Base-by-base conservation (phyloP, 306 rosid species). In the Malus asiatica region DNA sequence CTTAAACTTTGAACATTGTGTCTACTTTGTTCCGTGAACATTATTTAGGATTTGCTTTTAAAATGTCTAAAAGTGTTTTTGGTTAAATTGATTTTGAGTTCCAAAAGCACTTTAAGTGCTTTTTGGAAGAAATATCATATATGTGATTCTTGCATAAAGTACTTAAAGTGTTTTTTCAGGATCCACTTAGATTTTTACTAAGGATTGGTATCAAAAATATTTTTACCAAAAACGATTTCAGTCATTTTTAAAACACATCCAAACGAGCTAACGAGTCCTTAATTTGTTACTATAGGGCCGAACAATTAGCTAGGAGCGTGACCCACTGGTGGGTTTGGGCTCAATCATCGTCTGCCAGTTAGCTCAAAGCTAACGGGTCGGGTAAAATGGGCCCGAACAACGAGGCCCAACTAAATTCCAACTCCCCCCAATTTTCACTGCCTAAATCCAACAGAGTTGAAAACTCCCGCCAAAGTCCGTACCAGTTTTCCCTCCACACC, bases 141-240 rank as follows among this genome's bases (percentile, higher is more conserved):
- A 33, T 33, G 2, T 33, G 38, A 7, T 33, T 33, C 8, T 33
- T 6, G 2, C 38, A 33, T 0, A 0, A 33, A 33, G 8, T 0
- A 33, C 38, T 33, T 33, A 33, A 33, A 33, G 8, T 33, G 1
- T 0, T 33, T 33, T 35, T 35, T 0, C 8, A 35, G 0, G 8
- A 35, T 35, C 8, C 40, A 6, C 40, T 35, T 35, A 0, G 8
- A 35, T 35, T 35, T 35, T 35, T 35, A 35, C 8, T 35, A 35
- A 35, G 0, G 0, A 35, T 35, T 35, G 40, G 8, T 35, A 35
- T 35, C 8, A 35, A 35, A 5, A 6, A 35, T 0, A 35, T 35
- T 35, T 35, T 35, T 35, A 35, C 2, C 0, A 35, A 6, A 6
- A 35, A 0, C 0, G 0, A 0, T 6, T 35, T 35, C 8, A 6